Evolutionary conservation across 306 rosid genomes (phyloP).

Genomic region (Hippophae tibetana): DNA sequence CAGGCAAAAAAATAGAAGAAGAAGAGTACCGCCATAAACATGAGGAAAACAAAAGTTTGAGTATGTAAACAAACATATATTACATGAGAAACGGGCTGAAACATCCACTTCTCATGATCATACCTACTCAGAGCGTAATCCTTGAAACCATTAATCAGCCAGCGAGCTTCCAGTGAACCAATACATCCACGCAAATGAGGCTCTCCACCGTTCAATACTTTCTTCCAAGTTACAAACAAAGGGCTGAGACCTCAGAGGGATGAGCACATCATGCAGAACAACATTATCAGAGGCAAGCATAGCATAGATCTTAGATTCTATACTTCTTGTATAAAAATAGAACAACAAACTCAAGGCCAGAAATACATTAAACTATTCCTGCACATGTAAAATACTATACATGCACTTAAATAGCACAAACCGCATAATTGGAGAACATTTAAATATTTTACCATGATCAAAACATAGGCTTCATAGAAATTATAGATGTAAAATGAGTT

Average conservation of each 20-base stretch:
- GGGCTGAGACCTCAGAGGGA: conserved; percentile 61
- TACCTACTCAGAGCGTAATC: conserved; percentile 86
- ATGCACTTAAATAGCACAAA: no score
- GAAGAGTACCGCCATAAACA: no score
- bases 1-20: no score
- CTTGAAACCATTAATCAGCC: conserved; percentile 69
- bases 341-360: neutral
- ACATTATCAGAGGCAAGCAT: conserved; percentile 1
- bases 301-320: neutral
- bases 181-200: conserved; percentile 98
- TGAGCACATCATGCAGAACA: conserved; percentile 1
- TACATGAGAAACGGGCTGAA: neutral
- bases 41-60: no score
- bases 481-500: no score
- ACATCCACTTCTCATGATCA: neutral
- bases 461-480: no score
- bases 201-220: conserved; percentile 72
- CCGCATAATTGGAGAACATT: no score
- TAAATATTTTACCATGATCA: no score
- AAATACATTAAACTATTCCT: no score
- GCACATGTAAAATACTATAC: no score
- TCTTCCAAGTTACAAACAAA: conserved; percentile 96
- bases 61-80: no score
- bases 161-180: conserved; percentile 76
- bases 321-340: neutral